phyloP scores from a whole-genome alignment of 2,329 filamentous ascomycete species.

The Xylariales sp. region DNA sequence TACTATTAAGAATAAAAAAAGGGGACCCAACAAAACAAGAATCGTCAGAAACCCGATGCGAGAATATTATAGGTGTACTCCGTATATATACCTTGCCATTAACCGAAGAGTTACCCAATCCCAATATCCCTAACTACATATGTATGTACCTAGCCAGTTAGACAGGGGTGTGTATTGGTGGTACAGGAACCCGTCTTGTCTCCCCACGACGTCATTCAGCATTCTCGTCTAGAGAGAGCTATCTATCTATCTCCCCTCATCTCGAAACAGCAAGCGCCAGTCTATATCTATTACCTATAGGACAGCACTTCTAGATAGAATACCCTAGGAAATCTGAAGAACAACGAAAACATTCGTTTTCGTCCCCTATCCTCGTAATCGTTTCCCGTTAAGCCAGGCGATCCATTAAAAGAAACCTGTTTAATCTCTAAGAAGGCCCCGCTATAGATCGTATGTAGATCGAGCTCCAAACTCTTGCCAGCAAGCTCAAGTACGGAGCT shows the following conservation, averaged over 20 bases:
- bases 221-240: conserved; percentile 31
- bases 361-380: not conserved
- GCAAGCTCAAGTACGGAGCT: conserved; percentile 22
- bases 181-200: conserved; percentile 27
- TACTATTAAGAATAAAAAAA: too few species aligned
- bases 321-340: not conserved
- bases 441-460: conserved; percentile 26
- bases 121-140: conserved; percentile 7
- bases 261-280: conserved; percentile 4
- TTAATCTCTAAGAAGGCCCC: conserved; percentile 29
- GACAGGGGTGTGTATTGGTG: conserved; percentile 17
- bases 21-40: too few species aligned
- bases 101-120: conserved; percentile 7
- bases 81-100: not conserved
- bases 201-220: conserved; percentile 50
- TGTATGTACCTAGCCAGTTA: conserved; percentile 20
- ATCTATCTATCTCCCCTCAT: conserved; percentile 34
- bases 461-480: conserved; percentile 28
- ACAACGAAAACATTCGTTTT: conserved; percentile 4
- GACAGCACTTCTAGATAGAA: not conserved
- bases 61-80: too few species aligned
- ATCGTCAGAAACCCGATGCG: too few species aligned
- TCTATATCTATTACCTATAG: not conserved
- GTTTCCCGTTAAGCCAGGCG: not conserved
- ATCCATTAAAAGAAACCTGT: conserved; percentile 13